Base-by-base conservation (phyloP, 1,284 basidiomycete species). In the Amylostereum areolatum region DNA sequence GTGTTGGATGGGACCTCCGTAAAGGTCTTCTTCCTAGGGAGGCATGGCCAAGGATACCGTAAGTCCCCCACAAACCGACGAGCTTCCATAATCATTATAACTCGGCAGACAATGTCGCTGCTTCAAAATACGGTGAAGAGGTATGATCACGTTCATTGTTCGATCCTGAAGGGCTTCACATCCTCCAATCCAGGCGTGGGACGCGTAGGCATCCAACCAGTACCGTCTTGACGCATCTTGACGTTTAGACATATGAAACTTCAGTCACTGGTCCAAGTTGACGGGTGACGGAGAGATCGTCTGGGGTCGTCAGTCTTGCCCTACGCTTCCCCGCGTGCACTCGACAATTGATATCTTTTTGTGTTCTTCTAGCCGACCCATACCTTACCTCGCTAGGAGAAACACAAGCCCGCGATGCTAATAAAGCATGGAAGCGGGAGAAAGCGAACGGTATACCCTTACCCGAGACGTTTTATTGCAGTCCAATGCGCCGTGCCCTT, bases 31-130 rank as follows among this genome's bases (percentile, higher is more conserved):
- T 80, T 81, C 51, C 62, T 89, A 10, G 78, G 78, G 3, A 69
- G 89, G 53, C 88, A 91, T 55, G 89, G 89, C 0, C 69, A 90
- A 66, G 89, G 88, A 33, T 79, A 68, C 55, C 83, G 81, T 83
- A 59, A 56, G 83, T 71, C 1, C 31, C 6, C 39, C 39, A 49
- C 6, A 7, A 7, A 12, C 28, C 29, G 18, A 43, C 46, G 35
- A n/a, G 47, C 32, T n/a, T 42, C 30, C 31, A 46, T 40, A 35
- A 11, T 43, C 27, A 33, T 49, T 43, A 29, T 18, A 18, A 29
- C 12, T 43, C 43, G 32, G 25, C 43, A 89, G 85, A 92, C 63
- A 92, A 92, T 52, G 71, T 87, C 5, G 92, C 72, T 0, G 81
- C 85, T 56, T 64, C 65, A 7, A 85, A 87, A 59, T 89, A 93